Evolutionary conservation across 2,329 filamentous ascomycete species (phyloP).

Genomic region (Fusarium oligoseptatum): DNA sequence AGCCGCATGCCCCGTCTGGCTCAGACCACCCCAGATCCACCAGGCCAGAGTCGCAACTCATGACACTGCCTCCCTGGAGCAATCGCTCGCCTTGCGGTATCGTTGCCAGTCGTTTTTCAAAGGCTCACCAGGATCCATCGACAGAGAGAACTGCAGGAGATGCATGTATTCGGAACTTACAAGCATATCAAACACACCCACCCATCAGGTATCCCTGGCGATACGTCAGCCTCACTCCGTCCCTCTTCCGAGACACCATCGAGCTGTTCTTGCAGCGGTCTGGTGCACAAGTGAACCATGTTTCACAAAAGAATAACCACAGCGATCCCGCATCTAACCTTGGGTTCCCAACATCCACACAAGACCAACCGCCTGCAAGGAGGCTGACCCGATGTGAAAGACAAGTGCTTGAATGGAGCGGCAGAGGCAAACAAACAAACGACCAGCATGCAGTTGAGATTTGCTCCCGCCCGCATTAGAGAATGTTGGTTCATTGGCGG

Average conservation of each 20-base stretch:
- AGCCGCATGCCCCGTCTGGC: conserved; percentile 41
- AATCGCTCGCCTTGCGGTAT: background rate
- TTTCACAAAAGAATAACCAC: conserved; percentile 1
- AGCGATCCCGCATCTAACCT: background rate
- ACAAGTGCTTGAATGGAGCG: background rate
- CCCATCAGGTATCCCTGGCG: background rate
- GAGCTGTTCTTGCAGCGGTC: background rate
- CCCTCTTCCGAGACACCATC: background rate
- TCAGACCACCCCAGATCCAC: conserved; percentile 37
- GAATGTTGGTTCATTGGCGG: conserved; percentile 12
- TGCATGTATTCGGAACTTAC: background rate
- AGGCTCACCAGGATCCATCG: background rate
- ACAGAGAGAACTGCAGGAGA: background rate
- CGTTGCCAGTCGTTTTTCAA: background rate
- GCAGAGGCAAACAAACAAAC: background rate
- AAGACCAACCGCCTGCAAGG: background rate
- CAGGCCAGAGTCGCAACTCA: conserved; percentile 17
- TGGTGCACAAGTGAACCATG: background rate
- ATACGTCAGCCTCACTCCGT: background rate
- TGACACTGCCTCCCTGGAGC: conserved; percentile 4
- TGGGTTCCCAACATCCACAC: background rate
- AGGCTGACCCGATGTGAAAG: background rate
- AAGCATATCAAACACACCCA: background rate
- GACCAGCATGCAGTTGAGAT: background rate
- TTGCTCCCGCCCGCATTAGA: conserved; percentile 1